Conservation (phyloP, 164 flowering plant species). For the Vitis rotundifolia region DNA sequence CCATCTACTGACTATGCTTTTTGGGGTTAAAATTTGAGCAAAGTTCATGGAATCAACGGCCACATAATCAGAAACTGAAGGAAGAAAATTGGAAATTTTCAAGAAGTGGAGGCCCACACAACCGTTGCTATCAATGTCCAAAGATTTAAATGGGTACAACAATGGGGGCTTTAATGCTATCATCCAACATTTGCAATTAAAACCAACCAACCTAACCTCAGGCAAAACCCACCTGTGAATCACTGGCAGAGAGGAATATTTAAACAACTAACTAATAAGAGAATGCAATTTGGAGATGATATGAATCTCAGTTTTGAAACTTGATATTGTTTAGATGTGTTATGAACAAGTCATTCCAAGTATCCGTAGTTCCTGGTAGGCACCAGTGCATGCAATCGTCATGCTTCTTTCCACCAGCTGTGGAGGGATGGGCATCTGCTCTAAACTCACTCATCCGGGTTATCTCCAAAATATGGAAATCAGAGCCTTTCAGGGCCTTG, state of each 20-base stretch:
- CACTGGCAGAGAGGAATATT: not conserved
- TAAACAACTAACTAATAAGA: not conserved
- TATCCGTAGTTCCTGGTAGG: conserved; percentile 87
- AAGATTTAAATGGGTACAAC: no score
- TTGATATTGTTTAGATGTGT: conserved; percentile 38
- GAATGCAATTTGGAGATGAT: not conserved
- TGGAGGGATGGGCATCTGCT: conserved; percentile 94
- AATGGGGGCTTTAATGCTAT: no score
- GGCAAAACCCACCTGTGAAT: no score
- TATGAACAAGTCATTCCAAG: conserved; percentile 87
- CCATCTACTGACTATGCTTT: no score
- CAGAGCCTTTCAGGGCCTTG: conserved; percentile 60
- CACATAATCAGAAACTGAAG: no score
- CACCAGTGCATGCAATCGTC: conserved; percentile 99
- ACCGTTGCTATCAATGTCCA: no score
- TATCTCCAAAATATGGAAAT: conserved; percentile 71
- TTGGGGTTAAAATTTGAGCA: no score
- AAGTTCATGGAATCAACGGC: no score
- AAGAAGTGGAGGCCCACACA: no score
- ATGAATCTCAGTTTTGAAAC: conserved; percentile 13
- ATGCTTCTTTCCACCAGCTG: conserved; percentile 92
- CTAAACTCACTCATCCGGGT: conserved; percentile 85
- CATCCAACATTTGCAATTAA: no score
- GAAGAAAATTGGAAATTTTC: no score
- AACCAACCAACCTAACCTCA: no score